Percentiles rank a stretch among this genome's conserved stretches.
phyloP scores from a whole-genome alignment of 495 filamentous ascomycete species.

The Astrothelium macrocarpum region DNA sequence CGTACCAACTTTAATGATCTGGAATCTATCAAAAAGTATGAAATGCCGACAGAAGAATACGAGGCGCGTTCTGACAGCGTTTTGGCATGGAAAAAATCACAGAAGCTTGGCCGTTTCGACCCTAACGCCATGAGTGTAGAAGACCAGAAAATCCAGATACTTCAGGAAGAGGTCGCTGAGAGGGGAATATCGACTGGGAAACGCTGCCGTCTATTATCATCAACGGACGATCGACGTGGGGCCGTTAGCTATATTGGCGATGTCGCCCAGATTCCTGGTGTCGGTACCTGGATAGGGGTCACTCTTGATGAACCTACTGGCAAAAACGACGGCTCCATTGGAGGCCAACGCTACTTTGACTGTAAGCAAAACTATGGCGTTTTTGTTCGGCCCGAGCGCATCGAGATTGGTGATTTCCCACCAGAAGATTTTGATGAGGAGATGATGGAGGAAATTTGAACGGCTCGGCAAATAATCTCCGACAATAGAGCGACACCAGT shows the following conservation, averaged over 20 bases:
- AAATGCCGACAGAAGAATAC: conserved; percentile 72
- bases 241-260: conserved; percentile 72
- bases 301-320: conserved; percentile 76
- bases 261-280: conserved; percentile 67
- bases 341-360: conserved; percentile 84
- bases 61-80: conserved; percentile 76
- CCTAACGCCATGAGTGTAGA: conserved; percentile 59
- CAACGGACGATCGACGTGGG: conserved; percentile 65
- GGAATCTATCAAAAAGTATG: conserved; percentile 75
- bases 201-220: conserved; percentile 51
- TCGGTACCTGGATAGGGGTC: conserved; percentile 73
- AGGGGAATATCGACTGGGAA: conserved; percentile 53
- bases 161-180: conserved; percentile 53
- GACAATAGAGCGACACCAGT: background rate
- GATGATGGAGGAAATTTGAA: conserved; percentile 46
- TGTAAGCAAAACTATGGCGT: conserved; percentile 74
- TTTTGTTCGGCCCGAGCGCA: conserved; percentile 86
- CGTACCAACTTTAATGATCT: conserved; percentile 69
- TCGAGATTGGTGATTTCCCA: conserved; percentile 78
- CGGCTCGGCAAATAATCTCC: background rate
- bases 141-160: conserved; percentile 56
- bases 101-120: conserved; percentile 91
- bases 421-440: conserved; percentile 53
- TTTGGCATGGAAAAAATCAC: conserved; percentile 82
- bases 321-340: conserved; percentile 90